Conservation (phyloP, 2,329 filamentous ascomycete species). For the Parastagonospora nodorum region DNA sequence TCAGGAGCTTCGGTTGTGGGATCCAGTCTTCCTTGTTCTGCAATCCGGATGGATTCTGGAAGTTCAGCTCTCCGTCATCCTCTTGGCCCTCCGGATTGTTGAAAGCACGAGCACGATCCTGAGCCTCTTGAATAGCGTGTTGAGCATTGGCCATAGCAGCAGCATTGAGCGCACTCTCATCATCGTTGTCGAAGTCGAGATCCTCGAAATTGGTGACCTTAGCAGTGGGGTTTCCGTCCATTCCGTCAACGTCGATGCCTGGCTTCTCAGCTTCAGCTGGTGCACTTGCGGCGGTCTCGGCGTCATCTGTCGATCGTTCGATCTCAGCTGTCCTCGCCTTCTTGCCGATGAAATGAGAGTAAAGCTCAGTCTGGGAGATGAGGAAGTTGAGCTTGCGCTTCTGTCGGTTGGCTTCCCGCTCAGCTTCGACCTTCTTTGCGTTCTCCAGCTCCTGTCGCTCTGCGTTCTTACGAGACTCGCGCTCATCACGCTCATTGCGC, state of each 20-base stretch:
- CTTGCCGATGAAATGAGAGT: slow-evolving; percentile 99
- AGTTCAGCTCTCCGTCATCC: slow-evolving; percentile 97
- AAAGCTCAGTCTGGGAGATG: slow-evolving; percentile 97
- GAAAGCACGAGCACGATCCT: slow-evolving; percentile 90
- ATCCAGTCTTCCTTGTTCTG: slow-evolving; percentile 81
- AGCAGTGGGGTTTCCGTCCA: slow-evolving; percentile 56
- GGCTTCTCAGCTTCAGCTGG: slow-evolving; percentile 45
- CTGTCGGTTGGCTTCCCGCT: slow-evolving; percentile 95
- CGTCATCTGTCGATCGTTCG: slow-evolving; percentile 85
- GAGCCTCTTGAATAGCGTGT: slow-evolving; percentile 91
- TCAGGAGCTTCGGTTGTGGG: slow-evolving; percentile 90
- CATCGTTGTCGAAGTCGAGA: slow-evolving; percentile 93
- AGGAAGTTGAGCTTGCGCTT: slow-evolving; percentile 99
- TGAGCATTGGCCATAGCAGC: slow-evolving; percentile 96
- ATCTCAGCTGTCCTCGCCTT: slow-evolving; percentile 98
- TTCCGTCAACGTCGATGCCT: slow-evolving; percentile 55
- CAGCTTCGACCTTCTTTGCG: slow-evolving; percentile 93
- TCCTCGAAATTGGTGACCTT: slow-evolving; percentile 95
- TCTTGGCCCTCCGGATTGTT: slow-evolving; percentile 64
- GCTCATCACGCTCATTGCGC: slow-evolving; percentile 95
- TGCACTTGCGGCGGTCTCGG: slow-evolving; percentile 54
- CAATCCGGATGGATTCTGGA: slow-evolving; percentile 95
- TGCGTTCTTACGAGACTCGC: slow-evolving; percentile 89
- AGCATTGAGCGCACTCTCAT: slow-evolving; percentile 78
- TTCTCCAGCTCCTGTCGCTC: slow-evolving; percentile 97